Conservation (phyloP, 441 rosid species). For the Gossypium davidsonii region DNA sequence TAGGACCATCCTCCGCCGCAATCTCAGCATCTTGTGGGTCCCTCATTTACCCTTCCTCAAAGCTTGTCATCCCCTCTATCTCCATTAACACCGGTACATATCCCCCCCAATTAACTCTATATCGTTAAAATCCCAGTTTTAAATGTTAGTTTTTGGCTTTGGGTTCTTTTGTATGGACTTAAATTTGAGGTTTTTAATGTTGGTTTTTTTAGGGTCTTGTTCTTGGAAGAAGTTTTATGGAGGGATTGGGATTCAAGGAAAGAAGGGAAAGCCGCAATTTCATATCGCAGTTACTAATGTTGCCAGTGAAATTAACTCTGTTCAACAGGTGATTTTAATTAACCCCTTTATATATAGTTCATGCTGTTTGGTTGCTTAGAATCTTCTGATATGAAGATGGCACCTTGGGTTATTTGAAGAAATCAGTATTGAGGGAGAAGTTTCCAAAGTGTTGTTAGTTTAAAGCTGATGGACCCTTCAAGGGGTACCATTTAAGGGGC, state of each 20-base stretch:
- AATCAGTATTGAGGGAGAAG: no score
- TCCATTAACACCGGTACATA: constrained; percentile 49
- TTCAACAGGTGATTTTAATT: constrained; percentile 43
- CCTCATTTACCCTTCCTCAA: constrained; percentile 37
- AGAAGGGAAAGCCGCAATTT: constrained; percentile 46
- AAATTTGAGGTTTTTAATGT: neutral
- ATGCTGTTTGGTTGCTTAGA: neutral
- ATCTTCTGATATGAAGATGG: no score
- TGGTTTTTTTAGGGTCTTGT: constrained; percentile 38
- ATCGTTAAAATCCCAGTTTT: neutral
- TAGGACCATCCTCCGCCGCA: constrained; percentile 50
- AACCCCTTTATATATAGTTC: neutral
- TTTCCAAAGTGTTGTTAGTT: no score
- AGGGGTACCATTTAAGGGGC: no score
- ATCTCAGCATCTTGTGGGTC: constrained; percentile 42
- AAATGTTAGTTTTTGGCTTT: neutral
- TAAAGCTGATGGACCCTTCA: no score
- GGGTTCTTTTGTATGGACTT: neutral
- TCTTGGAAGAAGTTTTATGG: constrained; percentile 38
- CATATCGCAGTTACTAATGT: constrained; percentile 58
- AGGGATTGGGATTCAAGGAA: constrained; percentile 41
- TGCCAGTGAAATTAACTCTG: constrained; percentile 65
- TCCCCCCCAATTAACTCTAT: neutral
- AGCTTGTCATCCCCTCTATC: constrained; percentile 31
- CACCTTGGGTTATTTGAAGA: no score